These are phyloP conservation scores for Oryza glumipatula DNA, from an alignment of 176 grass and related monocot species.

Conservation along the genomic window DNA sequence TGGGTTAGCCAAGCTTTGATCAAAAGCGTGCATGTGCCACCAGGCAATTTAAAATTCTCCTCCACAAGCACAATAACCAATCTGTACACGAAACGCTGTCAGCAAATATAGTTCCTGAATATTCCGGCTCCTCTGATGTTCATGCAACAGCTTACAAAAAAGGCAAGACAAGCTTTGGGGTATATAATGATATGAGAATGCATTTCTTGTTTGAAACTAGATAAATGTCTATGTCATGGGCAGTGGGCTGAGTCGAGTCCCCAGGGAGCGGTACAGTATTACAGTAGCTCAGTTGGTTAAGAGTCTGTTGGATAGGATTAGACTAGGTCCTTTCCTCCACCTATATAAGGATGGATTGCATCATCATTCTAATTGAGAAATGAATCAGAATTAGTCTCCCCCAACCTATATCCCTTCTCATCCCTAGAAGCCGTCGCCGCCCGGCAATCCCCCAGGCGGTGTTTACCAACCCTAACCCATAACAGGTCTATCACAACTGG, in stretches of 20 bases:
- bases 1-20: not conserved
- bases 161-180: constrained; percentile 3
- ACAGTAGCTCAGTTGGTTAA: too few relatives aligned
- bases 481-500: not conserved
- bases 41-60: not conserved
- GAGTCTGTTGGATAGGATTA: too few relatives aligned
- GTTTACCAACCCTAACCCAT: too few relatives aligned
- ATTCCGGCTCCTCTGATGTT: not conserved
- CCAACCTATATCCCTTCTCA: too few relatives aligned
- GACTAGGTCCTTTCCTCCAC: too few relatives aligned
- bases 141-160: not conserved
- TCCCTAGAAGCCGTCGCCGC: too few relatives aligned
- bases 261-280: too few relatives aligned
- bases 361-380: too few relatives aligned
- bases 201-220: not conserved
- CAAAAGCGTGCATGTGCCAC: not conserved
- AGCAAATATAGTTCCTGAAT: constrained; percentile 3
- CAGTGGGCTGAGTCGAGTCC: too few relatives aligned
- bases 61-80: not conserved
- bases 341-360: too few relatives aligned
- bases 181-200: not conserved
- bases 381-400: too few relatives aligned
- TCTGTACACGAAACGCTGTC: not conserved
- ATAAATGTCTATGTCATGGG: not conserved
- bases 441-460: too few relatives aligned